Evolutionary conservation across 1,284 basidiomycete species (phyloP), one percentile per base, ranked within the genome.

Genomic region (Mycosarcoma maydis): DNA sequence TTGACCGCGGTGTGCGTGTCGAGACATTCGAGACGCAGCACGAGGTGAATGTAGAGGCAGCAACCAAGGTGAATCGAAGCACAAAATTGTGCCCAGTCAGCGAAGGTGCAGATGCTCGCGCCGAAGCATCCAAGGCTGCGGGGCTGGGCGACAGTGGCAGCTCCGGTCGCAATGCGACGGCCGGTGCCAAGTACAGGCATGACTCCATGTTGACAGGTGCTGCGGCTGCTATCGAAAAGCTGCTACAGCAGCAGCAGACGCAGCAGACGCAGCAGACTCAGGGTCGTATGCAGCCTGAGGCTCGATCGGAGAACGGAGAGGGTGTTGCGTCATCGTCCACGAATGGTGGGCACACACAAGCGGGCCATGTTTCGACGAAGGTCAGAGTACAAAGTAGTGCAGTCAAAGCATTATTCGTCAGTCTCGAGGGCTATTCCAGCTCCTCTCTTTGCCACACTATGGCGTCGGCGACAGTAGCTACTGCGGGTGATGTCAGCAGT

Each of bases 1-100:
- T 81, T 14, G 79, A 82, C 34, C 80, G 80, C 0, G 82, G 80
- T 2, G 76, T 82, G 27, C 60, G 84, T 10, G 82, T 85, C 13
- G 76, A 76, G 61, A 59, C 69, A 19, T 77, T 73, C 26, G 76
- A 78, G 41, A 53, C 51, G 27, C 36, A 41, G 41, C 32, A 53
- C 23, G 42, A 41, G 16, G 19, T 23, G 4, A 11, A 16, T 19
- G 39, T 14, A 30, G 9, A 26, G 45, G 19, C 13, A 23, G 26
- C 29, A 22, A 49, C 13, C 16, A 42, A 32, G 4, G 29, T 16
- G 16, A 8, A 20, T 20, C 42, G 56, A 22, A 54, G 34, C 6
- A 57, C 46, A 16, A 66, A 58, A 52, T 29, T 58, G 30, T 36
- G 37, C 13, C 46, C 32, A 4, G 42, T 65, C 1, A 19, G 40